A percentile compares a stretch with the other conserved stretches of the same genome.
These are phyloP conservation scores for Stagonosporopsis rhizophila DNA, from an alignment of 2,329 filamentous ascomycete genomes.

Conservation along the genomic window DNA sequence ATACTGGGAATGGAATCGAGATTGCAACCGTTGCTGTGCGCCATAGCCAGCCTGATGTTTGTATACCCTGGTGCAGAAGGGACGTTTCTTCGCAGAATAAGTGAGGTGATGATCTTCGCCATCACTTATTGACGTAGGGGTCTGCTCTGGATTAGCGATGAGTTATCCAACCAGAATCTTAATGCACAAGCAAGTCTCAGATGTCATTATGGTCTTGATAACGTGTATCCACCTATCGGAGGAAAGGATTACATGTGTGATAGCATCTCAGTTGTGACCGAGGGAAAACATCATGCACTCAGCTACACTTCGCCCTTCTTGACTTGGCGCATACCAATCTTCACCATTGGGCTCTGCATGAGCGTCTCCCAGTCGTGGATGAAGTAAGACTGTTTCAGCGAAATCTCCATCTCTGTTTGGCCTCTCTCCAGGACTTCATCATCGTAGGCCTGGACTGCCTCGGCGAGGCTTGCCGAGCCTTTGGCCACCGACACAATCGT, in stretches of 20 bases:
- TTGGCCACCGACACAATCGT: constrained; percentile 20
- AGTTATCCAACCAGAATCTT: neutral
- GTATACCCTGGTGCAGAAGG: neutral
- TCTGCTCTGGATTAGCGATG: neutral
- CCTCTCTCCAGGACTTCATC: constrained; percentile 51
- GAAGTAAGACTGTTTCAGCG: constrained; percentile 55
- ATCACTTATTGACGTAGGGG: neutral
- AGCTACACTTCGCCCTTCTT: constrained; percentile 17
- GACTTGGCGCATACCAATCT: constrained; percentile 30
- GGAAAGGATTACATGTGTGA: neutral
- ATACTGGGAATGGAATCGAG: constrained; percentile 15
- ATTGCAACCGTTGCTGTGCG: constrained; percentile 15
- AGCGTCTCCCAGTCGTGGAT: constrained; percentile 52
- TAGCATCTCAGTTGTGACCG: neutral
- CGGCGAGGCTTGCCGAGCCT: constrained; percentile 14
- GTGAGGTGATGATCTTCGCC: neutral
- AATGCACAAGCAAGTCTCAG: neutral
- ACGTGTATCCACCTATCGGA: neutral
- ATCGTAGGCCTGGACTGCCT: constrained; percentile 39
- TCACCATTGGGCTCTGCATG: constrained; percentile 38
- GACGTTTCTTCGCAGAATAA: neutral
- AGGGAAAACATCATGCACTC: constrained; percentile 5
- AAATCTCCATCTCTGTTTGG: constrained; percentile 54
- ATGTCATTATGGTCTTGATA: neutral
- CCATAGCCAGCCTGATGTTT: constrained; percentile 2